Percentiles rank a stretch among this genome's conserved stretches.
Evolutionary conservation across 2,329 filamentous ascomycete species (phyloP).

Genomic region (Neofusicoccum ribis): DNA sequence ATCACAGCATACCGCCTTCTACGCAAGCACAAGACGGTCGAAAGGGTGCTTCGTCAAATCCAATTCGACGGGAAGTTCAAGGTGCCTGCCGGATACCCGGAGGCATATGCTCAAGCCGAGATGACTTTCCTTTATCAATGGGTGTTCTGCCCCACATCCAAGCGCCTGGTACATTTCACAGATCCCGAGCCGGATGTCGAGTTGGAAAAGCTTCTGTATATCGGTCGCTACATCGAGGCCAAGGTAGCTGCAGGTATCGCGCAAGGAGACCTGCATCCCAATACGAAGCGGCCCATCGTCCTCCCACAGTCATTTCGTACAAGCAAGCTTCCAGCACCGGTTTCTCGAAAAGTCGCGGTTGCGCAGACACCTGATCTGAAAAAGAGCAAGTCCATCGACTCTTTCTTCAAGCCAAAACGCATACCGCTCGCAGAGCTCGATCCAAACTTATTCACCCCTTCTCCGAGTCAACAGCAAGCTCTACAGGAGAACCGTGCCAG

Average conservation of each 20-base stretch:
- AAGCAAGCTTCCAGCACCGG: constrained; percentile 40
- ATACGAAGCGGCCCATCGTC: constrained; percentile 70
- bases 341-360: constrained; percentile 27
- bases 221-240: constrained; percentile 71
- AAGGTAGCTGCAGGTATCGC: constrained; percentile 74
- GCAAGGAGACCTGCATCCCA: constrained; percentile 80
- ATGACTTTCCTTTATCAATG: constrained; percentile 92
- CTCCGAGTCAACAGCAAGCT: constrained; percentile 63
- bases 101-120: constrained; percentile 82
- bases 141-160: constrained; percentile 78
- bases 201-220: constrained; percentile 73
- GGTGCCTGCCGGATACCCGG: constrained; percentile 78
- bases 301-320: constrained; percentile 28
- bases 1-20: constrained; percentile 93
- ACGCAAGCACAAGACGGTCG: constrained; percentile 84
- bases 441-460: constrained; percentile 66
- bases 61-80: constrained; percentile 86
- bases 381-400: constrained; percentile 61
- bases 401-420: constrained; percentile 65
- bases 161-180: constrained; percentile 74
- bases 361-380: constrained; percentile 54
- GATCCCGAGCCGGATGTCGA: constrained; percentile 63
- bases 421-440: constrained; percentile 67
- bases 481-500: constrained; percentile 54
- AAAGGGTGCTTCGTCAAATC: constrained; percentile 76